Conservation (phyloP, 805 yeast genomes). For the Candida qinlingensis region DNA sequence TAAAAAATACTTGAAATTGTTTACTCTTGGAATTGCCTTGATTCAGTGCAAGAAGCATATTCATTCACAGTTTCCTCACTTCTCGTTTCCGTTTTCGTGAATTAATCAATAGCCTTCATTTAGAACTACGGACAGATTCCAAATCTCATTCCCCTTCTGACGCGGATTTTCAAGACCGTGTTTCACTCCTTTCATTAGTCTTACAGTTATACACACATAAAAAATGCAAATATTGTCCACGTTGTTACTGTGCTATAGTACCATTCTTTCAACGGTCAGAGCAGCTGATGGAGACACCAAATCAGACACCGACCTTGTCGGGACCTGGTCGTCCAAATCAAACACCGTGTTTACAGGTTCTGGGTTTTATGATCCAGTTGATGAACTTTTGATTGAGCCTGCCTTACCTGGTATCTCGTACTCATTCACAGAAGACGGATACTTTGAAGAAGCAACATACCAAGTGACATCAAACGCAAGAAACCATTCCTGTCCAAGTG, state of each 20-base stretch:
- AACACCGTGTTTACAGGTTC: conserved; percentile 96
- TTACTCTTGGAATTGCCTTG: not conserved
- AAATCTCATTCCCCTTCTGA: too few species aligned
- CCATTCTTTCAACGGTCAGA: not conserved
- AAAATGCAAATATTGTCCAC: conserved; percentile 1
- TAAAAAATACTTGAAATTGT: not conserved
- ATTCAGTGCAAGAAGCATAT: too few species aligned
- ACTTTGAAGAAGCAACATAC: conserved; percentile 84
- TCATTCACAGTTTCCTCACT: not conserved
- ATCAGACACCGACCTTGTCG: conserved; percentile 34
- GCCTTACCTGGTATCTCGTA: conserved; percentile 91
- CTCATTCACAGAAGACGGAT: conserved; percentile 91
- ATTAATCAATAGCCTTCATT: too few species aligned
- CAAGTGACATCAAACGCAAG: conserved; percentile 65
- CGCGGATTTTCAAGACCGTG: not conserved
- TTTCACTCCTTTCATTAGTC: not conserved
- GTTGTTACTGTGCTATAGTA: not conserved
- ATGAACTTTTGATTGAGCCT: conserved; percentile 91
- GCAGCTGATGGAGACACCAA: conserved; percentile 11
- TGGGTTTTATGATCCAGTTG: conserved; percentile 92
- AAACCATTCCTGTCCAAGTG: conserved; percentile 80
- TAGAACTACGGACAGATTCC: too few species aligned
- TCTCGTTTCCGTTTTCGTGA: too few species aligned
- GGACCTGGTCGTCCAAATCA: conserved; percentile 95
- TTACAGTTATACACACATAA: not conserved